These are phyloP conservation scores for Talaromyces albobiverticillius DNA, from an alignment of 2,329 filamentous ascomycete genomes.

Conservation along the genomic window DNA sequence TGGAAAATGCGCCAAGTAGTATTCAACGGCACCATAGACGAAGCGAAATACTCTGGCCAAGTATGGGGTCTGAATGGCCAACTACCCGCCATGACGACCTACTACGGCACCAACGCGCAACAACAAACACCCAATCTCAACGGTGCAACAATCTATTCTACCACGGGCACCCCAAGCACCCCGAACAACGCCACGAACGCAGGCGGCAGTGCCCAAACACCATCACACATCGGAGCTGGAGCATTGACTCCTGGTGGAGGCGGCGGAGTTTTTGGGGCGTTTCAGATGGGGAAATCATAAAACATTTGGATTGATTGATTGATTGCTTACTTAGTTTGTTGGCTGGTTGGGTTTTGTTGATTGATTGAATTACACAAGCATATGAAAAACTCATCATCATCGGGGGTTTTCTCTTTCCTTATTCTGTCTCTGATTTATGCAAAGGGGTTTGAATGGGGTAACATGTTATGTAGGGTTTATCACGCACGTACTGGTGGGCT, in stretches of 20 bases:
- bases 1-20: conserved; percentile 89
- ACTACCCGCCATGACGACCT: conserved; percentile 52
- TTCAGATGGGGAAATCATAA: conserved; percentile 17
- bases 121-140: conserved; percentile 55
- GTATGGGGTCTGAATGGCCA: conserved; percentile 86
- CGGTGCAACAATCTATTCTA: conserved; percentile 49
- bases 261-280: conserved; percentile 16
- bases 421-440: neutral
- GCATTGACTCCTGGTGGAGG: conserved; percentile 70
- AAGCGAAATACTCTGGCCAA: conserved; percentile 77
- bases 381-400: neutral
- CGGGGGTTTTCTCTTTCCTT: neutral
- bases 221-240: conserved; percentile 54
- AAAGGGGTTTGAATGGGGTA: neutral
- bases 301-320: neutral
- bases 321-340: neutral
- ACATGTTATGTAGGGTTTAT: neutral
- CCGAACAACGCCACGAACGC: conserved; percentile 57
- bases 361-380: too few species aligned
- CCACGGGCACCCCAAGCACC: conserved; percentile 63
- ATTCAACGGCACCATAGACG: conserved; percentile 76
- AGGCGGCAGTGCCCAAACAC: conserved; percentile 43
- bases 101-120: conserved; percentile 29
- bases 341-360: too few species aligned
- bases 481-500: neutral